These are phyloP conservation scores for Myxozyma nipponensis DNA, from an alignment of 805 yeast species.

Conservation along the genomic window DNA sequence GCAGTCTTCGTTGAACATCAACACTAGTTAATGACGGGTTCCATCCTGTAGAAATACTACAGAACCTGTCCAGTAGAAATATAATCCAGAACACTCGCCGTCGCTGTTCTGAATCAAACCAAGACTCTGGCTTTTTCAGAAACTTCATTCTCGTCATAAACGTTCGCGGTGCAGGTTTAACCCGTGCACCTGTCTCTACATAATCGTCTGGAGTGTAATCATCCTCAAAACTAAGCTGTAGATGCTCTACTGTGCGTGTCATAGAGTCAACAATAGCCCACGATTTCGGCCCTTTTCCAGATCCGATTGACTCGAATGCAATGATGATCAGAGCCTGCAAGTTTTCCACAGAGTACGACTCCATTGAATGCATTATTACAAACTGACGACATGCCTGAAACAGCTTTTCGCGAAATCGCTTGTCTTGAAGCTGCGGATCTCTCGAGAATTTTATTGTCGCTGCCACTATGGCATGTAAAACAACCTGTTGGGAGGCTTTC, in stretches of 20 bases:
- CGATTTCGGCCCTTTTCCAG: constrained; percentile 10
- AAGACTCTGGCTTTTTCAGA: constrained; percentile 4
- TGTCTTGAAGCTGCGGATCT: constrained; percentile 8
- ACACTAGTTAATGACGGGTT: constrained; percentile 15
- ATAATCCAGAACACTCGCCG: constrained; percentile 16
- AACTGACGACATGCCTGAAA: constrained; percentile 11
- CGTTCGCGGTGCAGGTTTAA: not conserved
- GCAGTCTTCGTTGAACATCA: constrained; percentile 11
- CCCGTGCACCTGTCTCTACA: not conserved
- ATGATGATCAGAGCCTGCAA: constrained; percentile 13
- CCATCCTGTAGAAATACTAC: constrained; percentile 18
- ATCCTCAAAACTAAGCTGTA: constrained; percentile 10
- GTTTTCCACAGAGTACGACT: constrained; percentile 10
- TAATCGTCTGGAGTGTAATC: not conserved
- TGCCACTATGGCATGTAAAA: constrained; percentile 9
- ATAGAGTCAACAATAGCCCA: constrained; percentile 15
- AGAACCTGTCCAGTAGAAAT: constrained; percentile 14
- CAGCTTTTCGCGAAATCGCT: not conserved
- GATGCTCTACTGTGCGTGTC: constrained; percentile 15
- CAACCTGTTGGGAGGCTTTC: not conserved
- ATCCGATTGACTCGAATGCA: constrained; percentile 14
- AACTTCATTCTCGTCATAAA: constrained; percentile 14
- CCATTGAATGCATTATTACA: constrained; percentile 7
- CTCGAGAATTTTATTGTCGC: constrained; percentile 4
- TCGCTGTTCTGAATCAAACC: constrained; percentile 9